phyloP scores from a whole-genome alignment of 352 stramenopile species.

The Phytophthora foliorum region DNA sequence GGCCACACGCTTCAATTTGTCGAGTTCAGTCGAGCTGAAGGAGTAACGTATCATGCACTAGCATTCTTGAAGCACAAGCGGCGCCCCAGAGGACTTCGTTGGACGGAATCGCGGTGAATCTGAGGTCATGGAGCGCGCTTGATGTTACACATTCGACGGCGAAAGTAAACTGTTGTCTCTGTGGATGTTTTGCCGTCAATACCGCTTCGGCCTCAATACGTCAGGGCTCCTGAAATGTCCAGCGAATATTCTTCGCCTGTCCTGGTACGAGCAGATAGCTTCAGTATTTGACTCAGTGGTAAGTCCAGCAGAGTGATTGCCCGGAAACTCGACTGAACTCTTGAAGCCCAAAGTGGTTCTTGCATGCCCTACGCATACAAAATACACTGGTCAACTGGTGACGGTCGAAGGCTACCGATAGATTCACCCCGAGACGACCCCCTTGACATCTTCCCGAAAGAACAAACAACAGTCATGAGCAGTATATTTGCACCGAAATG shows the following conservation, averaged over 20 bases:
- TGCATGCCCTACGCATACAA: neutral
- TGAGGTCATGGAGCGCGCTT: neutral
- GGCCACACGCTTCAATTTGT: conserved; percentile 21
- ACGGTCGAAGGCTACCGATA: too few species aligned
- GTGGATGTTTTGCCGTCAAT: neutral
- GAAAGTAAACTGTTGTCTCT: conserved; percentile 3
- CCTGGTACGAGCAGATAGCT: neutral
- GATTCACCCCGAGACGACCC: conserved; percentile 4
- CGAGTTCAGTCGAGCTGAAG: conserved; percentile 27
- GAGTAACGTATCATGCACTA: conserved; percentile 31
- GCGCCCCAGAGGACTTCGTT: neutral
- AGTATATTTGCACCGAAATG: neutral
- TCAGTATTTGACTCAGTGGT: neutral
- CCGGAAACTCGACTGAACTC: conserved; percentile 25
- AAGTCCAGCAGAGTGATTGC: neutral
- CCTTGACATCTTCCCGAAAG: neutral
- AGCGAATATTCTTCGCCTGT: conserved; percentile 9
- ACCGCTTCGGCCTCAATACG: neutral
- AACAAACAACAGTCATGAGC: neutral
- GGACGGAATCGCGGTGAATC: conserved; percentile 19
- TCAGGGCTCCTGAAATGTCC: conserved; percentile 16
- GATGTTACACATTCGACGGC: conserved; percentile 32
- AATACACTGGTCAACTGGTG: neutral
- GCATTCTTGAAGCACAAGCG: conserved; percentile 20
- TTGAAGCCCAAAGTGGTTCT: conserved; percentile 9